These are phyloP conservation scores for Zarea fungicola DNA, from an alignment of 2,329 filamentous ascomycete genomes.

Conservation along the genomic window DNA sequence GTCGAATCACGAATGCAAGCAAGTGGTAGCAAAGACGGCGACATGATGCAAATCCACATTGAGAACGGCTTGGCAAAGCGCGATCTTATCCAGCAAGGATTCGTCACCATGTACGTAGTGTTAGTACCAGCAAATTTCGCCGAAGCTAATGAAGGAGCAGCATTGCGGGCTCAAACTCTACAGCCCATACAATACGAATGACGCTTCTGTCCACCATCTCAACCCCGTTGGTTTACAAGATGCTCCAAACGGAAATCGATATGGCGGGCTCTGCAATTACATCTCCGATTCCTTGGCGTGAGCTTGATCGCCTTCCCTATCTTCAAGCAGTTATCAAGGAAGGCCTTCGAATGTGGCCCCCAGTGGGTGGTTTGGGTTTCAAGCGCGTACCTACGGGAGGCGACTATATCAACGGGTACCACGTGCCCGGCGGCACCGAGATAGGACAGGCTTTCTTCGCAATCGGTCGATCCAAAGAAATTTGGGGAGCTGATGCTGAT, in stretches of 20 bases:
- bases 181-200: constrained; percentile 47
- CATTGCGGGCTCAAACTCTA: constrained; percentile 57
- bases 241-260: constrained; percentile 39
- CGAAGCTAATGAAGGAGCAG: constrained; percentile 23
- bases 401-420: constrained; percentile 44
- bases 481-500: constrained; percentile 49
- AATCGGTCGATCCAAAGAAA: constrained; percentile 40
- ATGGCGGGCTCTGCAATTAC: constrained; percentile 34
- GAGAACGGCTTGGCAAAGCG: constrained; percentile 30
- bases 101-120: constrained; percentile 31
- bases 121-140: not conserved
- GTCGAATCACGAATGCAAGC: constrained; percentile 23
- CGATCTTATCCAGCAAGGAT: constrained; percentile 34
- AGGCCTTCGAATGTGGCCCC: constrained; percentile 50
- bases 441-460: constrained; percentile 52
- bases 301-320: constrained; percentile 46
- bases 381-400: constrained; percentile 48
- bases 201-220: constrained; percentile 47
- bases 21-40: constrained; percentile 18
- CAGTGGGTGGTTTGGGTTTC: constrained; percentile 49
- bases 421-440: constrained; percentile 46
- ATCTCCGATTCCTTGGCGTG: constrained; percentile 36
- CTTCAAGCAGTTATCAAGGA: constrained; percentile 54
- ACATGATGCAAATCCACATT: constrained; percentile 37
- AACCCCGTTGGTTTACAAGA: constrained; percentile 35